phyloP scores from a whole-genome alignment of 129 eudicot species.

The Ambrosia artemisiifolia region DNA sequence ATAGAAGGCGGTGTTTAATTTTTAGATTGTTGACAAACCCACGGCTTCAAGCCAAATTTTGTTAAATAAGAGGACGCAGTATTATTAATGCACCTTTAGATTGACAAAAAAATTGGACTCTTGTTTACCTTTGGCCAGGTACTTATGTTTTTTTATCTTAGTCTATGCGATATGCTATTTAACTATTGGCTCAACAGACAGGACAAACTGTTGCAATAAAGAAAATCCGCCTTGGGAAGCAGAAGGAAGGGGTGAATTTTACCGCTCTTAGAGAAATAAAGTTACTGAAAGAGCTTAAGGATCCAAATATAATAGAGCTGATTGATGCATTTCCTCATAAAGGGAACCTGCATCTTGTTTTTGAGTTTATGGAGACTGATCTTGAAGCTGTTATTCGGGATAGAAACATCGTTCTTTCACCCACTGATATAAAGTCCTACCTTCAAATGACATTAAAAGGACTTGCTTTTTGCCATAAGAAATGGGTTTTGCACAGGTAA shows the following conservation, averaged over 20 bases:
- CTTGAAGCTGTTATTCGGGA: constrained; percentile 97
- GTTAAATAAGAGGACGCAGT: background rate
- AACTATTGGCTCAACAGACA: constrained; percentile 46
- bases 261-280: constrained; percentile 94
- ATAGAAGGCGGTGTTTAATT: constrained; percentile 4
- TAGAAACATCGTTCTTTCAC: constrained; percentile 82
- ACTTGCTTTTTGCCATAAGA: constrained; percentile 89
- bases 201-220: constrained; percentile 92
- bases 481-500: constrained; percentile 97
- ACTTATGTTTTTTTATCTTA: background rate
- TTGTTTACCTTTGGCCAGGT: background rate
- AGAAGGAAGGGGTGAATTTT: constrained; percentile 97
- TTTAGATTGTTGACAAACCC: background rate
- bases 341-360: constrained; percentile 89
- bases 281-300: constrained; percentile 88
- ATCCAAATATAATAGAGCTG: constrained; percentile 78
- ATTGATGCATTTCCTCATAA: constrained; percentile 94
- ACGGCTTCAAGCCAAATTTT: background rate
- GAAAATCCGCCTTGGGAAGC: constrained; percentile 96
- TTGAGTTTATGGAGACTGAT: constrained; percentile 98
- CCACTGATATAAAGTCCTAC: constrained; percentile 88
- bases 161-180: background rate
- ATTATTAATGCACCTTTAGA: too few relatives aligned
- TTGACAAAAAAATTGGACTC: too few relatives aligned
- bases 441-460: constrained; percentile 94